These are phyloP conservation scores for Candida qinlingensis DNA, from an alignment of 805 yeast species.

Conservation along the genomic window DNA sequence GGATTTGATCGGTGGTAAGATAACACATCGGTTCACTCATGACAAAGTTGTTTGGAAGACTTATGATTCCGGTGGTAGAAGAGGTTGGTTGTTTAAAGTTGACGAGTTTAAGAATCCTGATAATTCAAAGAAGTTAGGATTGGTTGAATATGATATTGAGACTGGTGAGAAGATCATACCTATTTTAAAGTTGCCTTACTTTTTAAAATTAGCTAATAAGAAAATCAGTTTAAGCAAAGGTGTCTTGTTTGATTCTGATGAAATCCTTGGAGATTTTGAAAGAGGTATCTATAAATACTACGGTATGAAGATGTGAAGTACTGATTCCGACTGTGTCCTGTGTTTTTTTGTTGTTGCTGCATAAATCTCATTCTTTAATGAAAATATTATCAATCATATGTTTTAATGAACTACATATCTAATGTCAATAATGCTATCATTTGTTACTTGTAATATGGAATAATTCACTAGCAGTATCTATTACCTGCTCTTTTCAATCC, in stretches of 20 bases:
- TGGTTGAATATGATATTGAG: conserved; percentile 54
- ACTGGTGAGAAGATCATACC: conserved; percentile 55
- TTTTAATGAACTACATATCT: too few species aligned
- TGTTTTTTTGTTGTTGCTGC: too few species aligned
- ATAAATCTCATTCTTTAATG: too few species aligned
- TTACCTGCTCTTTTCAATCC: too few species aligned
- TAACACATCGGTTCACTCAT: conserved; percentile 20
- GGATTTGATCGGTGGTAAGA: conserved; percentile 27
- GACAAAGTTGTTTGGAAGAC: conserved; percentile 25
- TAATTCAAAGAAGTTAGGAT: conserved; percentile 27
- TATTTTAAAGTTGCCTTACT: conserved; percentile 34
- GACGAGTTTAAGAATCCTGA: conserved; percentile 30
- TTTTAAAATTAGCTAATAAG: conserved; percentile 33
- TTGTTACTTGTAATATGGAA: too few species aligned
- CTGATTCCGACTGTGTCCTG: too few species aligned
- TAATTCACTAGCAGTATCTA: too few species aligned
- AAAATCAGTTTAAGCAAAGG: conserved; percentile 32
- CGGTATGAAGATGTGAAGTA: conserved; percentile 30
- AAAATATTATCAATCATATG: too few species aligned
- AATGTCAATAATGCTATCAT: too few species aligned
- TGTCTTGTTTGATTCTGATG: conserved; percentile 32
- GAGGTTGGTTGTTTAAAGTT: conserved; percentile 72
- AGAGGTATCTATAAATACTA: conserved; percentile 41
- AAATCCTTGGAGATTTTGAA: conserved; percentile 37
- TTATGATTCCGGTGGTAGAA: conserved; percentile 50